phyloP scores from a whole-genome alignment of 805 yeast genomes.

The Priceomyces carsonii region DNA sequence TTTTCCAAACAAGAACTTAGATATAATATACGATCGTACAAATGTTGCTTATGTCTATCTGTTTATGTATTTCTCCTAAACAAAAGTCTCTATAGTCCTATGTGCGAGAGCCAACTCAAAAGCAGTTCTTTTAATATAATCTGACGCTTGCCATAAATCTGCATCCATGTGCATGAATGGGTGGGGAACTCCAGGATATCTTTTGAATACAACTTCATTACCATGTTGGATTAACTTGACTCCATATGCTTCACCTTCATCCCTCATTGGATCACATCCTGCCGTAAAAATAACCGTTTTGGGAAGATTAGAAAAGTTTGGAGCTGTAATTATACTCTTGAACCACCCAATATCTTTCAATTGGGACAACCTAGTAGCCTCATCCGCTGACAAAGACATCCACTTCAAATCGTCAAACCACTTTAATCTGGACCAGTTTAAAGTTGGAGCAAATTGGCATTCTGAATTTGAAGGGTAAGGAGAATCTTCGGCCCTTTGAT shows the following conservation, averaged over 20 bases:
- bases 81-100: conserved; percentile 3
- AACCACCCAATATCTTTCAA: conserved; percentile 29
- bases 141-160: conserved; percentile 26
- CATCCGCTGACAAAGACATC: conserved; percentile 19
- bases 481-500: conserved; percentile 21
- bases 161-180: conserved; percentile 35
- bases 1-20: too few species aligned
- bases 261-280: conserved; percentile 33
- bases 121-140: conserved; percentile 25
- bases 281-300: conserved; percentile 30
- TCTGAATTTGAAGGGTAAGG: conserved; percentile 24
- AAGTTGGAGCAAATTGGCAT: conserved; percentile 31
- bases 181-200: conserved; percentile 33
- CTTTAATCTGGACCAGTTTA: conserved; percentile 29
- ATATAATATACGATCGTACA: too few species aligned
- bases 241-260: conserved; percentile 32
- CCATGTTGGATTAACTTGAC: conserved; percentile 22
- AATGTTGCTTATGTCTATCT: too few species aligned
- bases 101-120: conserved; percentile 28
- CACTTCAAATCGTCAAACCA: conserved; percentile 30
- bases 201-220: conserved; percentile 24
- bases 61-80: background rate
- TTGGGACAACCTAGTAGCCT: conserved; percentile 11
- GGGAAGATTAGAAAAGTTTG: conserved; percentile 22
- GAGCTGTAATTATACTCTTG: conserved; percentile 25